Base-by-base conservation (phyloP, 176 grass and related monocot species). In the Poa annua region DNA sequence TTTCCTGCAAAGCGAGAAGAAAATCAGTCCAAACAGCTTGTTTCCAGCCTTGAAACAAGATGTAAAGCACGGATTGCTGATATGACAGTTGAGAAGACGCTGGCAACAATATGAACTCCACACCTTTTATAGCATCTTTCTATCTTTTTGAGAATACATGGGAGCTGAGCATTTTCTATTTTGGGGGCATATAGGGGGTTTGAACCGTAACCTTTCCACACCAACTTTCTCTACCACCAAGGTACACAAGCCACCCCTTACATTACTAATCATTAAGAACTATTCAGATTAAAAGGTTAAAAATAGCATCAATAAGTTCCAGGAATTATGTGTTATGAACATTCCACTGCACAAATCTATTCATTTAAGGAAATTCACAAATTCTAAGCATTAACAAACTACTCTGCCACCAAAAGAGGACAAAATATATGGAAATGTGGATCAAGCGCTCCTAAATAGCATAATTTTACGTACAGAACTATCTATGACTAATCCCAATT, bases 1-100 rank as follows among this genome's bases (percentile, higher is more conserved):
- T 95, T 92, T 86, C 89, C 96, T 98, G 80, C 66, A 82, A 83
- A 57, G 78, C 32, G 8, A 53, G 79, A 17, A 66, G 53, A 70
- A 71, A 39, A 77, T 76, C 15, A 61, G 64, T 82, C 16, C 52
- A 56, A 71, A 55, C 4, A 33, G 25, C 44, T 56, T 78, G 24
- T 47, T 63, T 53, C 33, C 6, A 26, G 60, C 35, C 8, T 81
- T 82, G 15, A 85, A 75, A 77, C n/a, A 82, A 77, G 70, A 69
- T 81, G 52, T 70, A 60, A 70, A 80, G 19, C 22, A 10, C 59
- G 47, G 7, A 57, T 57, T 75, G n/a, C 41, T 57, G 57, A 59
- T 79, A 25, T 39, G 48, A 25, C 71, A 7, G 62, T 75, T 75
- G 39, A 68, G 13, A 77, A 71, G 68, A 51, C 17, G 25, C 16